Base-by-base conservation (phyloP, 495 filamentous ascomycete genomes). In the Penicillium macrosclerotiorum region DNA sequence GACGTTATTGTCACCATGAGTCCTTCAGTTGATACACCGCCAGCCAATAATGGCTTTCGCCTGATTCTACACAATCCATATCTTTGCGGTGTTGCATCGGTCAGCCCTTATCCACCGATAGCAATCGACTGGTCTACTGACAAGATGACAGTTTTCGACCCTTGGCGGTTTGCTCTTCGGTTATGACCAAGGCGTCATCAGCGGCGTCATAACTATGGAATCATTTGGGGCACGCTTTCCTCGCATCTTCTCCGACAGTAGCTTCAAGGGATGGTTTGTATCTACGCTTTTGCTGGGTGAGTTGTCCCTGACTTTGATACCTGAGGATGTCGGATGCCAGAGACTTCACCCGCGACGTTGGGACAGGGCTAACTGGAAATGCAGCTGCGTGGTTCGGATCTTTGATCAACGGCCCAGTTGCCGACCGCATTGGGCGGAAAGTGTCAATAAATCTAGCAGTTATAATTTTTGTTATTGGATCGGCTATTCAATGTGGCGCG, bases 311-410 rank as follows among this genome's bases (percentile, higher is more conserved):
- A n/a, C n/a, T n/a, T n/a, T n/a, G n/a, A n/a, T n/a, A n/a, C n/a
- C n/a, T n/a, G n/a, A n/a, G n/a, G n/a, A n/a, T n/a, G n/a, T n/a
- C n/a, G n/a, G n/a, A n/a, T n/a, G 20, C 2, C 3, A 7, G 5
- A 9, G 22, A 27, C 1, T 19, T 0, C 5, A 8, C 36, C 8
- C 14, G 8, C 17, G 1, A 11, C 6, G 20, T 1, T 5, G 9
- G 4, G 22, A 19, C 12, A 8, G 5, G 17, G 24, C 29, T 44
- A 16, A 44, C 31, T 8, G n/a, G 3, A n/a, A 9, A 1, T 35
- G 73, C 76, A 52, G 86, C 86, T 33, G 88, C 88, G 27, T 91
- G 88, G 88, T 52, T 88, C 37, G 88, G 89, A 7, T 83, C 85
- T 0, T 73, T 92, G 36, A 75, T 85, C 35, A 87, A 82, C 37